phyloP scores from a whole-genome alignment of 108 stramenopile genomes.

The Cylindrotheca closterium region DNA sequence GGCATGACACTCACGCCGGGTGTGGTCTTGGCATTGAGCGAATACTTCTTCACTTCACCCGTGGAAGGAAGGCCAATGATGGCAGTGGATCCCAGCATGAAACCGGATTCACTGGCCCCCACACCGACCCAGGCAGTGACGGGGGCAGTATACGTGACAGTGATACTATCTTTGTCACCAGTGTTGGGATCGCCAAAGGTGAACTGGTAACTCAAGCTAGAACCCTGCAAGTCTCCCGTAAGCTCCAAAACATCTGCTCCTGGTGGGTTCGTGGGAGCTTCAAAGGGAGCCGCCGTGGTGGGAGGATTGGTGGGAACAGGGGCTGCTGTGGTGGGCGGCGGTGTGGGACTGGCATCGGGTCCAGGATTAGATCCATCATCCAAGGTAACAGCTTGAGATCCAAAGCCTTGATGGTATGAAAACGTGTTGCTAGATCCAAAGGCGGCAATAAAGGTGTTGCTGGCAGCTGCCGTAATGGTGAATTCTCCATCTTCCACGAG shows the following conservation, averaged over 20 bases:
- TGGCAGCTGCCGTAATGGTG: constrained; percentile 22
- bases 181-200: constrained; percentile 6
- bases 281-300: background rate
- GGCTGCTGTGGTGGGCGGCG: background rate
- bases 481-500: constrained; percentile 43
- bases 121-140: constrained; percentile 36
- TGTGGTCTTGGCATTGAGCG: constrained; percentile 17
- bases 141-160: constrained; percentile 7
- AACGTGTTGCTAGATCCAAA: constrained; percentile 25
- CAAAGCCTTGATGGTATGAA: no score
- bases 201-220: constrained; percentile 1
- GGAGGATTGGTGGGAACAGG: constrained; percentile 1
- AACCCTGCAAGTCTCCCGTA: constrained; percentile 8
- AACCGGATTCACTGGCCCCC: constrained; percentile 23
- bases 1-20: constrained; percentile 26
- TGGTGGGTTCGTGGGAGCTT: background rate
- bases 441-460: constrained; percentile 44
- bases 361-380: no score
- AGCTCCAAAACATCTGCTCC: constrained; percentile 6
- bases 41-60: constrained; percentile 40
- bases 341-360: background rate
- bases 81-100: constrained; percentile 45
- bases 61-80: constrained; percentile 55
- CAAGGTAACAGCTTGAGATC: no score
- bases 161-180: constrained; percentile 15